Base-by-base conservation (phyloP, 768 basidiomycete genomes). In the Russula brevipes region DNA sequence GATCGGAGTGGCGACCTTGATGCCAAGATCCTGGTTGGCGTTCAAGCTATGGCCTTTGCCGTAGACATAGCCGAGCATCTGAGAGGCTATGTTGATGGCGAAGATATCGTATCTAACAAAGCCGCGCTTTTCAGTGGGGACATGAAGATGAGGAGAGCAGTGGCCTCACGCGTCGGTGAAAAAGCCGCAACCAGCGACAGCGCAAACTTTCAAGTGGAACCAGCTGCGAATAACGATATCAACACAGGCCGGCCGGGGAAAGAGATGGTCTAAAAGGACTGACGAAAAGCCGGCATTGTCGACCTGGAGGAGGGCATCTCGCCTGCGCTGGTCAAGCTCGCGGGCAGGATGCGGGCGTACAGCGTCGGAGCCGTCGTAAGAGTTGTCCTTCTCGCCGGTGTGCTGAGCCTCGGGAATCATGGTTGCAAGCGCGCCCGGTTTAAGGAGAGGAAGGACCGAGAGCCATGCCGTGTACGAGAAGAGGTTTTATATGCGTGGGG, bases 261-360 rank as follows among this genome's bases (percentile, higher is more conserved):
- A 12, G 0, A 38, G 8, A 36, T 30, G 1, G 10, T 36, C 6
- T 8, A 9, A 60, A 9, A 60, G 52, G 9, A 70, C 87, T 58
- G 72, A 90, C 88, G 86, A 86, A 76, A 95, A 95, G 49, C 79
- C 78, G 47, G 94, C 94, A 64, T 89, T 86, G 75, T 96, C 94
- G 64, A 96, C 83, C 73, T 95, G 91, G 12, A 86, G 82, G 46
- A 97, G 81, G 38, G 94, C 93, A 41, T 84, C 85, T 17, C 89
- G 82, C 65, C 94, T 85, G 54, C 85, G 83, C 72, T 88, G 84
- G 71, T 88, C 86, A 49, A 90, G 81, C 19, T 72, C 55, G 12
- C 30, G 61, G 45, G 46, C 65, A 2, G 47, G 54, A 14, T 1
- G 2, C 1, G 3, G 2, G 35, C 12, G 51, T 6, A 33, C 54